Conservation (phyloP, 2,329 filamentous ascomycete species). For the Epichloe amarillans region DNA sequence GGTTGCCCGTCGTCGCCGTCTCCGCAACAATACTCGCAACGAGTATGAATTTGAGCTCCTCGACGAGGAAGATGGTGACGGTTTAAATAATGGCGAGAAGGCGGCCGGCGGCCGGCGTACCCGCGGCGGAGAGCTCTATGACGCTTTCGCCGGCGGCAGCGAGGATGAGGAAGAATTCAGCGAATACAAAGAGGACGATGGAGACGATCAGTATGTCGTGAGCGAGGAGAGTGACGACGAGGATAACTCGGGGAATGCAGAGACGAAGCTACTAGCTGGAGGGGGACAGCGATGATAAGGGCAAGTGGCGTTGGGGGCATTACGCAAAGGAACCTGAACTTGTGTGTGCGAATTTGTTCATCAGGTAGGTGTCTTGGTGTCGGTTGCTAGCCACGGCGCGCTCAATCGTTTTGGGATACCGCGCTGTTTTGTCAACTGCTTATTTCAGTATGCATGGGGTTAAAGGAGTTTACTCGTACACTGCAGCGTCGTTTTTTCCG, state of each 20-base stretch:
- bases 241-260: constrained; percentile 15
- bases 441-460: not conserved
- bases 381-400: not conserved
- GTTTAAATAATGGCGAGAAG: constrained; percentile 35
- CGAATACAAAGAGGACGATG: constrained; percentile 22
- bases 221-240: constrained; percentile 33
- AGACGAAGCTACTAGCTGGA: constrained; percentile 13
- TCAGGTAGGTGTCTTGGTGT: not conserved
- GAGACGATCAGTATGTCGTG: constrained; percentile 34
- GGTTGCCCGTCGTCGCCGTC: constrained; percentile 62
- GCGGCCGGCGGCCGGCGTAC: constrained; percentile 33
- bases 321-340: not conserved
- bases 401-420: not conserved
- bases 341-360: too few species aligned
- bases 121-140: constrained; percentile 82
- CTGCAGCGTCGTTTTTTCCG: not conserved
- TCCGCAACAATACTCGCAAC: constrained; percentile 61
- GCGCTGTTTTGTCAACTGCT: not conserved
- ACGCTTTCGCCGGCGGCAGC: constrained; percentile 85
- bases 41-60: constrained; percentile 93
- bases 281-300: constrained; percentile 5
- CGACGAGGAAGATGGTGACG: constrained; percentile 62
- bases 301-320: not conserved
- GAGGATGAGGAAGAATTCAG: constrained; percentile 44
- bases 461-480: not conserved